Evolutionary conservation across 164 flowering plant genomes (phyloP).

Genomic region (Sextonia rubra): DNA sequence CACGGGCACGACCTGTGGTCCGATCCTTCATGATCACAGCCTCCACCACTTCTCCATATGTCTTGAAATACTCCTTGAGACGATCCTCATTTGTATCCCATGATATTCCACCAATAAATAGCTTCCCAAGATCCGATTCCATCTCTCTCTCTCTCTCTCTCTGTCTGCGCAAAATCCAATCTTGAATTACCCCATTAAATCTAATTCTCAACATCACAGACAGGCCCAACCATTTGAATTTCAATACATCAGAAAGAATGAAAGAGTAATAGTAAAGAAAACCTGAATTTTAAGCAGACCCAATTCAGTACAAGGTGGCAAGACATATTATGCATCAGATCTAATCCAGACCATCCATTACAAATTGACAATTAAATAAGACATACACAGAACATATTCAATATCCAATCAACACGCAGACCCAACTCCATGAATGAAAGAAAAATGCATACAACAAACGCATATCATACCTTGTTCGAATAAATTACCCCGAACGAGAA

Average conservation of each 20-base stretch:
- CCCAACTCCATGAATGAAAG: slow-evolving; percentile 9
- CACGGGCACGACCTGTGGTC: slow-evolving; percentile 82
- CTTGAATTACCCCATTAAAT: slow-evolving; percentile 1
- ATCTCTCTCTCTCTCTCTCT: slow-evolving; percentile 29
- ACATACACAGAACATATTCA: not conserved
- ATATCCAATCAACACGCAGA: slow-evolving; percentile 1
- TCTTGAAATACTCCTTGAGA: slow-evolving; percentile 65
- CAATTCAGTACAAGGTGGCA: not conserved
- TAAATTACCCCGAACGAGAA: slow-evolving; percentile 9
- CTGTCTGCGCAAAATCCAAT: slow-evolving; percentile 24
- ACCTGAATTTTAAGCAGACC: not conserved
- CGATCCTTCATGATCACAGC: slow-evolving; percentile 93
- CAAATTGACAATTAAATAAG: not conserved
- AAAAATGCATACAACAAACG: not conserved
- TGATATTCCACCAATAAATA: slow-evolving; percentile 89
- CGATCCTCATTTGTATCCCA: slow-evolving; percentile 89
- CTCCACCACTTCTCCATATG: slow-evolving; percentile 84
- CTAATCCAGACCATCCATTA: slow-evolving; percentile 4
- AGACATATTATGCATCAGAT: not conserved
- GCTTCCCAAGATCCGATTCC: slow-evolving; percentile 89
- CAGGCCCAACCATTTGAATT: not conserved
- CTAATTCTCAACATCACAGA: not conserved
- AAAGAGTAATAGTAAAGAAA: no score
- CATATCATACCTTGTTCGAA: slow-evolving; percentile 25
- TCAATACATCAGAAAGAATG: not conserved